These are phyloP conservation scores for Panaeolus papilionaceus DNA, from an alignment of 768 basidiomycete species.

Conservation along the genomic window DNA sequence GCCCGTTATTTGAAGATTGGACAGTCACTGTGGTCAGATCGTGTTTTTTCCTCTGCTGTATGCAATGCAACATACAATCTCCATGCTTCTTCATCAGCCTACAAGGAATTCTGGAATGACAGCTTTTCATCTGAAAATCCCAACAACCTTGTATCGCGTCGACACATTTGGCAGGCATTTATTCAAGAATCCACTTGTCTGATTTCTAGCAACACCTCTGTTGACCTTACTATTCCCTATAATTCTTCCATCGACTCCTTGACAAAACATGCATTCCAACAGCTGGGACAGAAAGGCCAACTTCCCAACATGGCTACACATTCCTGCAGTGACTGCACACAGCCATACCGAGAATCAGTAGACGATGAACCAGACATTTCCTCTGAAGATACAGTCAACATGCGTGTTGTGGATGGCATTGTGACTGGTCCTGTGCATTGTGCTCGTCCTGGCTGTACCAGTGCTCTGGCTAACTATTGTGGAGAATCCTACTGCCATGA, in stretches of 20 bases:
- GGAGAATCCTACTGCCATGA: slow-evolving; percentile 11
- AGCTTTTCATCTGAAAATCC: slow-evolving; percentile 15
- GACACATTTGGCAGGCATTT: too few species aligned
- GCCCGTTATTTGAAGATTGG: slow-evolving; percentile 24
- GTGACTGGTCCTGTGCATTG: slow-evolving; percentile 7
- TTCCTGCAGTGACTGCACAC: slow-evolving; percentile 15
- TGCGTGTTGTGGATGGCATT: slow-evolving; percentile 13
- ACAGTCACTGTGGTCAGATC: slow-evolving; percentile 22
- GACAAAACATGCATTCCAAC: slow-evolving; percentile 14
- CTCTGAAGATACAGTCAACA: neutral
- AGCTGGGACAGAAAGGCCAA: slow-evolving; percentile 9
- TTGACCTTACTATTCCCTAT: too few species aligned
- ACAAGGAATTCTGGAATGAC: slow-evolving; percentile 27
- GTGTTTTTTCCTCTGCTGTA: slow-evolving; percentile 24
- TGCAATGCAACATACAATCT: slow-evolving; percentile 30
- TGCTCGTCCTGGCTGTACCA: neutral
- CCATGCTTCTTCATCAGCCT: slow-evolving; percentile 29
- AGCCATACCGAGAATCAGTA: neutral
- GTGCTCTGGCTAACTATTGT: neutral
- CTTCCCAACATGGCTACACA: neutral
- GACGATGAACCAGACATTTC: slow-evolving; percentile 5
- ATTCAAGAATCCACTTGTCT: too few species aligned
- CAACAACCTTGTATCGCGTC: too few species aligned
- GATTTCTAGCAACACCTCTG: too few species aligned
- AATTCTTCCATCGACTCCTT: too few species aligned